Evolutionary conservation across 495 filamentous ascomycete genomes (phyloP).

Genomic region (Stereocaulon alpinum): DNA sequence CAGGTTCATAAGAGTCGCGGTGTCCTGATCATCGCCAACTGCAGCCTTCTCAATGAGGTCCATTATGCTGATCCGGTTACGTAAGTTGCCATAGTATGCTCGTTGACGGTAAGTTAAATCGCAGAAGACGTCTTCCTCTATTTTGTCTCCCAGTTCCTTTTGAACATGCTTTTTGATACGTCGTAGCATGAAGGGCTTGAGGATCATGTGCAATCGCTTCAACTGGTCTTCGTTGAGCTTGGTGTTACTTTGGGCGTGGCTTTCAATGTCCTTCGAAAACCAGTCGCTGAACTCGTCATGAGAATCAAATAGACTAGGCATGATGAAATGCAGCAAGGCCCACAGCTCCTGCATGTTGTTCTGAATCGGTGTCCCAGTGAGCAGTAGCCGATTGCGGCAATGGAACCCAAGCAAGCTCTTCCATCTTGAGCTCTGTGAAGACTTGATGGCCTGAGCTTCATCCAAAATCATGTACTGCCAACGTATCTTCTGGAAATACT

Average conservation of each 20-base stretch:
- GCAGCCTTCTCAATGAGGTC: constrained; percentile 97
- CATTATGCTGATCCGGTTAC: constrained; percentile 97
- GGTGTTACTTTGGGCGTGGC: constrained; percentile 95
- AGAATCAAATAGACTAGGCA: constrained; percentile 95
- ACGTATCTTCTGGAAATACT: constrained; percentile 96
- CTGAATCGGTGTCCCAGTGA: constrained; percentile 96
- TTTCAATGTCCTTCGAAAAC: constrained; percentile 99
- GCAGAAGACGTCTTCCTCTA: constrained; percentile 92
- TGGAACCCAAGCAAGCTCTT: constrained; percentile 89
- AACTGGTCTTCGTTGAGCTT: constrained; percentile 98
- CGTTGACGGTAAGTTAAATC: constrained; percentile 95
- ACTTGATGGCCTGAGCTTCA: constrained; percentile 98
- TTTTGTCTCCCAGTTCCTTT: constrained; percentile 97
- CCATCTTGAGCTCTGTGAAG: constrained; percentile 90
- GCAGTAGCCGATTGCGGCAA: constrained; percentile 86
- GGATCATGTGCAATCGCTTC: constrained; percentile 92
- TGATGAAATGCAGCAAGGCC: constrained; percentile 97
- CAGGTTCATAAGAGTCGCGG: constrained; percentile 93
- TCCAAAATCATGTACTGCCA: constrained; percentile 99
- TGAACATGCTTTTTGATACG: constrained; percentile 99
- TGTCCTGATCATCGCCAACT: constrained; percentile 86
- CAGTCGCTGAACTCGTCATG: constrained; percentile 99
- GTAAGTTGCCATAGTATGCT: constrained; percentile 80
- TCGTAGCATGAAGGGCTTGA: constrained; percentile 98
- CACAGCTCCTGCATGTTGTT: constrained; percentile 99